These are phyloP conservation scores for Nidula microcarpa DNA, from an alignment of 768 basidiomycete genomes.

Conservation along the genomic window DNA sequence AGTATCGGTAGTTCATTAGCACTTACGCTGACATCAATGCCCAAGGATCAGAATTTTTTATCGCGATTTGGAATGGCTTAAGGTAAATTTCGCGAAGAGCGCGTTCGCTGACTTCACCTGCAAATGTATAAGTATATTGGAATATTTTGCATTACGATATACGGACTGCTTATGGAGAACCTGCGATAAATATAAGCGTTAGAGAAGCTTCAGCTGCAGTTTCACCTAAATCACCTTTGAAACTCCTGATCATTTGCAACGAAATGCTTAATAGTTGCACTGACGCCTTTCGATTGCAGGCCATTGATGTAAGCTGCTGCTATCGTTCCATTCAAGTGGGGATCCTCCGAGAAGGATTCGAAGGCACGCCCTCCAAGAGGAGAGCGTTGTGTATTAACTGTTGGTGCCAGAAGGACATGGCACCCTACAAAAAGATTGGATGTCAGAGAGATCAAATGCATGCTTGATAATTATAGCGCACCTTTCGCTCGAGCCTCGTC, in stretches of 20 bases:
- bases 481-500: constrained; percentile 52
- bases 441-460: background rate
- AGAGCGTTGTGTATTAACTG: constrained; percentile 63
- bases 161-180: constrained; percentile 42
- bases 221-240: constrained; percentile 28
- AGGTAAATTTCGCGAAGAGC: constrained; percentile 66
- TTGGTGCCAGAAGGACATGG: constrained; percentile 57
- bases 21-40: constrained; percentile 57
- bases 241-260: constrained; percentile 63
- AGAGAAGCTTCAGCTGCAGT: no score
- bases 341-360: constrained; percentile 65
- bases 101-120: constrained; percentile 51
- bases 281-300: constrained; percentile 53
- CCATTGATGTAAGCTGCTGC: constrained; percentile 64
- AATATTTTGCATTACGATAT: background rate
- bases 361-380: constrained; percentile 55
- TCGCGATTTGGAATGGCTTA: constrained; percentile 59
- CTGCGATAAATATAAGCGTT: constrained; percentile 8
- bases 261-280: constrained; percentile 64
- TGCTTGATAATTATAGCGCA: constrained; percentile 6
- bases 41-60: constrained; percentile 52
- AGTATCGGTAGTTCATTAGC: background rate
- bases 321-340: constrained; percentile 49
- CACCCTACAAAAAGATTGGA: constrained; percentile 20
- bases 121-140: background rate